Conservation (phyloP, 441 rosid genomes). For the Pelargonium citronellum region DNA sequence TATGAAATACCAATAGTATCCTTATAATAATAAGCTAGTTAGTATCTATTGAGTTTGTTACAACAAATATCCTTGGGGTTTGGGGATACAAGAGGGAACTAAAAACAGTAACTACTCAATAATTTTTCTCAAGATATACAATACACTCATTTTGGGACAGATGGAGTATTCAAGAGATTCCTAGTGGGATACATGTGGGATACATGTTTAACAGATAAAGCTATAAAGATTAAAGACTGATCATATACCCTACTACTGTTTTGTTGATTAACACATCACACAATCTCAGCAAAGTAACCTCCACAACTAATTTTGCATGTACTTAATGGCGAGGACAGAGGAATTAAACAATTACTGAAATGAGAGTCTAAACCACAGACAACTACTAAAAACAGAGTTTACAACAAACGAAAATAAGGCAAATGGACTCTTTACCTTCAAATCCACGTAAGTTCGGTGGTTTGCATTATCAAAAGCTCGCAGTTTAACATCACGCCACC, state of each 20-base stretch:
- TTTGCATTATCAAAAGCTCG: constrained; percentile 84
- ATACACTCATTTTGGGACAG: neutral
- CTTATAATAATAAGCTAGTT: too few relatives aligned
- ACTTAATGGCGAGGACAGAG: neutral
- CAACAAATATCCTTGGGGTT: too few relatives aligned
- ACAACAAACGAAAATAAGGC: neutral
- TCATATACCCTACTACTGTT: too few relatives aligned
- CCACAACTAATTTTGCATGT: neutral
- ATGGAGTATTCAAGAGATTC: too few relatives aligned
- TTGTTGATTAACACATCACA: neutral
- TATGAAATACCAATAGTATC: too few relatives aligned
- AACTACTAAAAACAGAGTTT: neutral
- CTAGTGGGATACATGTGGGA: too few relatives aligned
- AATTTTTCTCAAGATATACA: too few relatives aligned
- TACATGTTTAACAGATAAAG: too few relatives aligned
- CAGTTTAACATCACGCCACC: constrained; percentile 94
- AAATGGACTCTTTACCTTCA: constrained; percentile 55
- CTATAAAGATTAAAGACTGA: too few relatives aligned
- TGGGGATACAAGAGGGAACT: too few relatives aligned
- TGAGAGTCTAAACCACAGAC: neutral
- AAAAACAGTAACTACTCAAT: too few relatives aligned
- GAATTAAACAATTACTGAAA: neutral
- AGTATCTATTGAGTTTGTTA: too few relatives aligned
- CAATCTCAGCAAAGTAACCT: neutral
- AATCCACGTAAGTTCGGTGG: constrained; percentile 93